Evolutionary conservation across 2,329 filamentous ascomycete species (phyloP).

Genomic region (Chalaropsis thielavioides): DNA sequence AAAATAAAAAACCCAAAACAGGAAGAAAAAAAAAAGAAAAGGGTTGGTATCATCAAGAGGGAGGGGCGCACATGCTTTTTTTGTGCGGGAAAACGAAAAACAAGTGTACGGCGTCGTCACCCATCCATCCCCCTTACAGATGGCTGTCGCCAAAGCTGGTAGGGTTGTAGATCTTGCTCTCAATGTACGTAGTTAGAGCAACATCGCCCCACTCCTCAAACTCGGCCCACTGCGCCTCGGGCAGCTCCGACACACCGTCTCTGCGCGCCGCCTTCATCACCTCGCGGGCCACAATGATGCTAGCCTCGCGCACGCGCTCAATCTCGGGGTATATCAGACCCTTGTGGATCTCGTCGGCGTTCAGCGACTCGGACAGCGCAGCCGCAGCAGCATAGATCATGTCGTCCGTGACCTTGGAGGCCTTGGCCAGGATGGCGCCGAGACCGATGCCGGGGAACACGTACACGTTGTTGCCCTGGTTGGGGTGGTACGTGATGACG

Average conservation of each 20-base stretch:
- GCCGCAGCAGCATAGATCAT: slow-evolving; percentile 95
- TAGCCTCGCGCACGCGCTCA: slow-evolving; percentile 81
- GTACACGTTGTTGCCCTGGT: slow-evolving; percentile 78
- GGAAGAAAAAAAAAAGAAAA: slow-evolving; percentile 4
- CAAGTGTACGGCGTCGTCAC: not conserved
- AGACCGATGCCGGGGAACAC: slow-evolving; percentile 95
- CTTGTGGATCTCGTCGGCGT: slow-evolving; percentile 63
- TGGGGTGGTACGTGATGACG: slow-evolving; percentile 55
- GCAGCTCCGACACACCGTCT: slow-evolving; percentile 57
- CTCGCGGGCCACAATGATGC: slow-evolving; percentile 69
- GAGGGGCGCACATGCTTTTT: not conserved
- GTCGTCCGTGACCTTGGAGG: slow-evolving; percentile 71
- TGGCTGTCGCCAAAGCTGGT: slow-evolving; percentile 28
- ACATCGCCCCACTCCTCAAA: slow-evolving; percentile 60
- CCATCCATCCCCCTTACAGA: slow-evolving; percentile 21
- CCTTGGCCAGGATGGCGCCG: slow-evolving; percentile 81
- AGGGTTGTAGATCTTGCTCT: slow-evolving; percentile 47
- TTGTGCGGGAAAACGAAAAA: not conserved
- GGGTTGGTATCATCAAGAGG: slow-evolving; percentile 11
- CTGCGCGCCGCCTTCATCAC: slow-evolving; percentile 85
- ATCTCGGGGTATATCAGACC: slow-evolving; percentile 86
- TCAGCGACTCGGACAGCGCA: slow-evolving; percentile 64
- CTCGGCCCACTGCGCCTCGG: slow-evolving; percentile 54
- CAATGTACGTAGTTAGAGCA: slow-evolving; percentile 45
- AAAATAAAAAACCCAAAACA: slow-evolving; percentile 7